Conservation (phyloP, 345 rosid genomes). For the Abelmoschus esculentus region DNA sequence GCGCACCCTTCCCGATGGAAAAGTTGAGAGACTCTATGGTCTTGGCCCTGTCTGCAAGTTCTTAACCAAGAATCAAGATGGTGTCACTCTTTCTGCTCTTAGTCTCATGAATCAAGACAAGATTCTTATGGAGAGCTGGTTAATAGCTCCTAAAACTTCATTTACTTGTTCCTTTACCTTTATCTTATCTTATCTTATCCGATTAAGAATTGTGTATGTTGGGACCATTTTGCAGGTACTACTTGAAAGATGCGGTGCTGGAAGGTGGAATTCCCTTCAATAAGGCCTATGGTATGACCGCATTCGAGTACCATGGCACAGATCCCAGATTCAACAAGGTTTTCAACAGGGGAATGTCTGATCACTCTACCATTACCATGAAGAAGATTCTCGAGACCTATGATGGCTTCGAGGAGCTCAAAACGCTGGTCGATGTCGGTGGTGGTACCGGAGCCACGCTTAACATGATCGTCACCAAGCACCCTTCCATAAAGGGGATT, state of each 20-base stretch:
- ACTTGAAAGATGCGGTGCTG: slow-evolving; percentile 71
- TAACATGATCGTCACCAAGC: slow-evolving; percentile 53
- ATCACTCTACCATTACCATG: slow-evolving; percentile 69
- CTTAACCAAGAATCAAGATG: slow-evolving; percentile 71
- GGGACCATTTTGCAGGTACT: slow-evolving; percentile 40
- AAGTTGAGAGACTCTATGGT: slow-evolving; percentile 53
- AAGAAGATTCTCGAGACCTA: slow-evolving; percentile 66
- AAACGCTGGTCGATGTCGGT: slow-evolving; percentile 77
- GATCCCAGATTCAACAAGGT: slow-evolving; percentile 70
- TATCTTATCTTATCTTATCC: not conserved
- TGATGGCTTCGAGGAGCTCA: slow-evolving; percentile 61
- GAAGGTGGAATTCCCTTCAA: slow-evolving; percentile 82
- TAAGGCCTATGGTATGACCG: slow-evolving; percentile 74
- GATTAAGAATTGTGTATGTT: not conserved
- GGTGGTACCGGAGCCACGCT: slow-evolving; percentile 81
- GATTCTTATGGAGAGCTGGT: slow-evolving; percentile 95
- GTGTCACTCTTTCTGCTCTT: slow-evolving; percentile 63
- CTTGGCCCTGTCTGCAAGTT: slow-evolving; percentile 74
- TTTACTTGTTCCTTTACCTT: not conserved
- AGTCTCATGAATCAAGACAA: slow-evolving; percentile 84
- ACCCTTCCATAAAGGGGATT: slow-evolving; percentile 68
- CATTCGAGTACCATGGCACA: slow-evolving; percentile 70
- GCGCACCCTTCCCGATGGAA: slow-evolving; percentile 34
- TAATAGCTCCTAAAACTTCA: not conserved
- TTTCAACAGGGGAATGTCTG: slow-evolving; percentile 47